A percentile compares a stretch with the other conserved stretches of the same genome.
Evolutionary conservation across 2,329 filamentous ascomycete species (phyloP).

Genomic region (Claviceps sp.): DNA sequence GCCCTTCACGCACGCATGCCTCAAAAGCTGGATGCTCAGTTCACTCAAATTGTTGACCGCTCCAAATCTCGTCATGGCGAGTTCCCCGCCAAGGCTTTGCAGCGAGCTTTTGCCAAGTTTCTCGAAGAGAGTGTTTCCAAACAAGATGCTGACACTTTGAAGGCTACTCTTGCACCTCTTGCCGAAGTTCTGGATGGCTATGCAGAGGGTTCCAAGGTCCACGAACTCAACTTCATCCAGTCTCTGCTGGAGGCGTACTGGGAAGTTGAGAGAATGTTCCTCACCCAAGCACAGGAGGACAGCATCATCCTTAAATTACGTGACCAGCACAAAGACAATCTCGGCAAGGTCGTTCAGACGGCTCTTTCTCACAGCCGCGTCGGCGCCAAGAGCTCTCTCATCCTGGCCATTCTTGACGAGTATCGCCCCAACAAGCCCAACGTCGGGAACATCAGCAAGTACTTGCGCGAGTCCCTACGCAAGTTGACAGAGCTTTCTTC

Average conservation of each 20-base stretch:
- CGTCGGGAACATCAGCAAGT: constrained; percentile 75
- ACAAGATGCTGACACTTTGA: constrained; percentile 60
- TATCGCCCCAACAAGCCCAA: constrained; percentile 92
- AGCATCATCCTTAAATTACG: constrained; percentile 86
- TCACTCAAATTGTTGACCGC: constrained; percentile 77
- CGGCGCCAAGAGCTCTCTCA: constrained; percentile 82
- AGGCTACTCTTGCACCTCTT: constrained; percentile 60
- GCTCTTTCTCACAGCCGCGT: constrained; percentile 91
- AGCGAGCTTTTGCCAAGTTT: constrained; percentile 77
- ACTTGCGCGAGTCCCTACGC: constrained; percentile 70
- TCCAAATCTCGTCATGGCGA: constrained; percentile 65
- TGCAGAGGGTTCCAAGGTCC: constrained; percentile 73
- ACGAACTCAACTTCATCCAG: constrained; percentile 75
- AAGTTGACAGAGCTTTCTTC: constrained; percentile 79
- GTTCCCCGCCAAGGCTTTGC: constrained; percentile 81
- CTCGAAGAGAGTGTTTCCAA: constrained; percentile 70
- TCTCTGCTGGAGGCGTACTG: constrained; percentile 70
- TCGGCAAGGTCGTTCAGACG: constrained; percentile 68
- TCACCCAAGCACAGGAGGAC: constrained; percentile 78
- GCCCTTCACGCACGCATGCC: constrained; percentile 97
- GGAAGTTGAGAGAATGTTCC: constrained; percentile 76
- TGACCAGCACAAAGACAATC: constrained; percentile 92
- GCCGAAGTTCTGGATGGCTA: constrained; percentile 68
- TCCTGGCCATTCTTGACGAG: constrained; percentile 82
- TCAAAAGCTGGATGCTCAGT: constrained; percentile 71